phyloP scores from a whole-genome alignment of 495 filamentous ascomycete species.

The Neurospora africana region DNA sequence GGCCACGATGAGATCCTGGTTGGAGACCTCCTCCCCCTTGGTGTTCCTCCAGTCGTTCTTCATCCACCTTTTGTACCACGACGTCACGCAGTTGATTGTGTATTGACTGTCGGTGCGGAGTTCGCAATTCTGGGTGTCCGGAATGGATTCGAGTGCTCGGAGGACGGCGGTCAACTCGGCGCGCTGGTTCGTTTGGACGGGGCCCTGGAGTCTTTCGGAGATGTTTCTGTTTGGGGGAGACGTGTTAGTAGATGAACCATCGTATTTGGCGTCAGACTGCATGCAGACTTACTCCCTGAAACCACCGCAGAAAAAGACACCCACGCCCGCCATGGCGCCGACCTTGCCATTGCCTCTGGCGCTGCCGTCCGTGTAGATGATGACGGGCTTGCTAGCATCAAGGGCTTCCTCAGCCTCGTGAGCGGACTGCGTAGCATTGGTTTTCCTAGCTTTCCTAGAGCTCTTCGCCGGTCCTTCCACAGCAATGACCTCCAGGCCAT shows the following conservation, averaged over 20 bases:
- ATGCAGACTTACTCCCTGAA: slow-evolving; percentile 42
- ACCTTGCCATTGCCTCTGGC: slow-evolving; percentile 63
- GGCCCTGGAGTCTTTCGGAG: slow-evolving; percentile 66
- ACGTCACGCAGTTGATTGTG: slow-evolving; percentile 78
- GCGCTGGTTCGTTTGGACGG: slow-evolving; percentile 82
- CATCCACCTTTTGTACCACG: slow-evolving; percentile 73
- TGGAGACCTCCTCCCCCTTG: slow-evolving; percentile 62
- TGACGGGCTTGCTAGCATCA: slow-evolving; percentile 39
- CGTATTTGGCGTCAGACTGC: neutral
- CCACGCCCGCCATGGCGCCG: slow-evolving; percentile 68
- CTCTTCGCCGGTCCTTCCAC: slow-evolving; percentile 36
- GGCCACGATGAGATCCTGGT: slow-evolving; percentile 69
- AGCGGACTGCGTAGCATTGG: slow-evolving; percentile 1
- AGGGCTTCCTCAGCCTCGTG: neutral
- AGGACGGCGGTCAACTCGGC: slow-evolving; percentile 85
- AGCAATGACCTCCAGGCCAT: slow-evolving; percentile 31
- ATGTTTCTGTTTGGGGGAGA: slow-evolving; percentile 45
- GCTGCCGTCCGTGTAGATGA: slow-evolving; percentile 88
- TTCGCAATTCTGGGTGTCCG: slow-evolving; percentile 41
- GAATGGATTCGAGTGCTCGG: slow-evolving; percentile 66
- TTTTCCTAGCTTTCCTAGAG: slow-evolving; percentile 51
- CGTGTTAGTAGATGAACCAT: neutral
- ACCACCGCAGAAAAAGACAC: slow-evolving; percentile 81
- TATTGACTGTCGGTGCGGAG: slow-evolving; percentile 82
- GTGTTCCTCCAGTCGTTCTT: slow-evolving; percentile 69